Evolutionary conservation across 2,329 filamentous ascomycete species (phyloP), one percentile per base, ranked within the genome.

Genomic region (Fonsecaea pedrosoi): DNA sequence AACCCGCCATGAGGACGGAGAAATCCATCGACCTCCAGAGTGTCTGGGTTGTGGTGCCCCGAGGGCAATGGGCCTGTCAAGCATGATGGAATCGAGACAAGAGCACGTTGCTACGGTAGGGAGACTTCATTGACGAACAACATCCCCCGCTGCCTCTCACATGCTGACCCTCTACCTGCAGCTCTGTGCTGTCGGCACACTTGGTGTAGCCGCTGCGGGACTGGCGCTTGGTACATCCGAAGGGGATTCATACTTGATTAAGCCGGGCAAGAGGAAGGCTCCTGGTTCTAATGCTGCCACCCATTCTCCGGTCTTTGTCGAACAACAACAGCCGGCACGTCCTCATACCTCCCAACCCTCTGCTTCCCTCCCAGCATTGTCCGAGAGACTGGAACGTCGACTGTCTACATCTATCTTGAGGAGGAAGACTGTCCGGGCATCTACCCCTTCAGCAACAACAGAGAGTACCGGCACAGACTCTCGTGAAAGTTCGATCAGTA

Each of bases 151-250:
- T 50, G 34, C 15, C 15, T 45, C 18, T 50, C 12, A 21, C 40
- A 54, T 56, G 25, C 66, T 70, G 59, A 70, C 55, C 32, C n/a
- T 50, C 42, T 37, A 10, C 45, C 71, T 71, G 55, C 73, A 88
- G 86, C 83, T 89, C 73, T 87, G 85, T 85, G 87, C 87, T 74
- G 80, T 86, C 76, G 86, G 86, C 81, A 87, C 86, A 73, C 81
- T 88, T 78, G 86, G 85, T 76, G 82, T 87, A 71, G 87, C 86
- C 71, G 82, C 84, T 64, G 81, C 86, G 65, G 87, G 87, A 68
- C 80, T 86, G 71, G 84, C 84, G 64, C 81, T 88, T 73, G 86
- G 83, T 74, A 83, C 82, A 72, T 81, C 82, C 64, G 80, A 83
- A 72, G 65, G 58, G 62, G 66, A 72, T 30, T 64, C 69, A 42